Conservation (phyloP, 202 grass and related monocot species). For the Setaria italica region DNA sequence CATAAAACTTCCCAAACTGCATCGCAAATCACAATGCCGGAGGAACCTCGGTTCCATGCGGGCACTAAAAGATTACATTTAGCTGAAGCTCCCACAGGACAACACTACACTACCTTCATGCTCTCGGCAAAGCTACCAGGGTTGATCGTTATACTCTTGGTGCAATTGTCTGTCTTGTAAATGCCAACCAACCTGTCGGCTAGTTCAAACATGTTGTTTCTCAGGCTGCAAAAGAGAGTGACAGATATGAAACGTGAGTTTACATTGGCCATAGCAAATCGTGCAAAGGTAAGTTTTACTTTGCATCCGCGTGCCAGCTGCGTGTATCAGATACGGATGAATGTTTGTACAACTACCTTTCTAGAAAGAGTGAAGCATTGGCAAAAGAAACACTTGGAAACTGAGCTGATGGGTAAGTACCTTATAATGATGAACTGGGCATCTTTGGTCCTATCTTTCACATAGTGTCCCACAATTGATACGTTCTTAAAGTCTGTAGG, state of each 20-base stretch:
- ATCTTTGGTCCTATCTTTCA: constrained; percentile 96
- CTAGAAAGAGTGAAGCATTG: neutral
- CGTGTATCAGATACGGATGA: neutral
- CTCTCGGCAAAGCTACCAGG: constrained; percentile 71
- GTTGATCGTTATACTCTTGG: constrained; percentile 91
- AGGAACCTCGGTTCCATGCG: constrained; percentile 62
- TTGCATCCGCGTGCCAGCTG: neutral
- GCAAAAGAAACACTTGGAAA: neutral
- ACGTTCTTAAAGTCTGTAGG: constrained; percentile 96
- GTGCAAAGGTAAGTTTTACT: neutral
- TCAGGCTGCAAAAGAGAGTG: constrained; percentile 60
- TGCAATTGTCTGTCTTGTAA: constrained; percentile 99
- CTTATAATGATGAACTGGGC: constrained; percentile 99
- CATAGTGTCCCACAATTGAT: constrained; percentile 96
- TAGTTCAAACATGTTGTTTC: constrained; percentile 99
- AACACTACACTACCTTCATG: constrained; percentile 48
- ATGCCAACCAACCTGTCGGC: constrained; percentile 92
- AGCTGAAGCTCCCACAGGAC: neutral
- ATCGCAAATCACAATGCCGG: neutral
- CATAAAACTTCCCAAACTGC: neutral
- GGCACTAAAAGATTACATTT: constrained; percentile 37
- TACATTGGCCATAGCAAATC: neutral
- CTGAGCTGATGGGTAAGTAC: constrained; percentile 36
- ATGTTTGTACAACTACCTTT: neutral
- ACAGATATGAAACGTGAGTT: neutral